Base-by-base conservation (phyloP, 495 filamentous ascomycete genomes). In the Hypoxylon fuscum region DNA sequence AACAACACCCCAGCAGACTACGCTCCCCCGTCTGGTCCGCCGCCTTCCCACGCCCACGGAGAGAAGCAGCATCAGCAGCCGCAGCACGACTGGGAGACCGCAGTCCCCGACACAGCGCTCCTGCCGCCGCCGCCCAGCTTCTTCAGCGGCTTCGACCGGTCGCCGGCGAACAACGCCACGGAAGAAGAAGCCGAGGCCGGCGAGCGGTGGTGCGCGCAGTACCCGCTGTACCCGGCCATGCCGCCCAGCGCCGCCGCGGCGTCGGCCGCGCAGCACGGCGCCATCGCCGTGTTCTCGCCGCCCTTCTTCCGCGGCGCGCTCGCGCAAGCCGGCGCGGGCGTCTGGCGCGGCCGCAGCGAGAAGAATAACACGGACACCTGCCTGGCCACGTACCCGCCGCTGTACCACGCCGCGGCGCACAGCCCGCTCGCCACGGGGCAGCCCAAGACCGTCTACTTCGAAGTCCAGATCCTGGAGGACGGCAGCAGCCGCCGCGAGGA, bases 91-190 rank as follows among this genome's bases (percentile, higher is more conserved):
- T 96, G 92, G 92, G 81, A 89, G 65, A 80, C 85, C 21, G 81
- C 85, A 4, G 85, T 96, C 9, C 90, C 90, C 2, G 92, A 96
- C 72, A 95, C 84, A 21, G 76, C 91, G 1, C 81, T 87, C 31
- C 87, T 96, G 45, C 92, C 92, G 0, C 94, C 94, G 1, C 92
- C 94, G 0, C 93, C 94, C 1, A 76, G 81, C 40, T 75, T 93
- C 57, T 82, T 82, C 72, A 62, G 68, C 31, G 84, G 86, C 32
- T 85, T 87, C 66, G 83, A 88, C 41, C 70, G 62, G 35, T 94
- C 90, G 14, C 84, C 84, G 3, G 82, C 88, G 1, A 88, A 87
- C 59, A 97, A 97, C 77, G 89, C 93, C 4, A 85, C 85, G 11
- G 76, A 75, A 29, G 77, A 77, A 25, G 87, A 93, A 58, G 88